A percentile compares a stretch with the other conserved stretches of the same genome.
phyloP scores from a whole-genome alignment of 129 eudicot genomes.

The Flaveria sonorensis region DNA sequence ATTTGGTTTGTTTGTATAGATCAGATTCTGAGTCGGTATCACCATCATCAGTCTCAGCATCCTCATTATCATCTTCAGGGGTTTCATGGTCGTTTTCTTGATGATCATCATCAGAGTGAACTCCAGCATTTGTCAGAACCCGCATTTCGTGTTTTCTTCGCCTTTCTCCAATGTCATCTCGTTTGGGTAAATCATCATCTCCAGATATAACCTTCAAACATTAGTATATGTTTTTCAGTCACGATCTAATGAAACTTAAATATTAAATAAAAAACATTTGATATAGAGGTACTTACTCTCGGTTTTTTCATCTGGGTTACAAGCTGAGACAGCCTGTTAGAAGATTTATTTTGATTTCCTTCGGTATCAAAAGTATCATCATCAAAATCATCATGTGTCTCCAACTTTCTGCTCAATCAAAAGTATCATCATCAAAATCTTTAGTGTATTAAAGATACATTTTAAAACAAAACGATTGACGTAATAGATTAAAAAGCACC shows the following conservation, averaged over 20 bases:
- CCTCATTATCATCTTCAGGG: slow-evolving; percentile 43
- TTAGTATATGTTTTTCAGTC: not conserved
- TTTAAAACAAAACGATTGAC: not conserved
- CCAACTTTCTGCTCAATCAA: slow-evolving; percentile 58
- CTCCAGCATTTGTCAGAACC: slow-evolving; percentile 76
- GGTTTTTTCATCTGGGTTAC: slow-evolving; percentile 43
- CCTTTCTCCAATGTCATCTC: slow-evolving; percentile 93
- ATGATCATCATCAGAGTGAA: slow-evolving; percentile 50
- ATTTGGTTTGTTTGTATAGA: slow-evolving; percentile 56
- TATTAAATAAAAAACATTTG: not conserved
- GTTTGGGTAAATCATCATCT: slow-evolving; percentile 88
- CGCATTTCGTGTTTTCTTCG: slow-evolving; percentile 83
- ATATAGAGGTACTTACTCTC: slow-evolving; percentile 46
- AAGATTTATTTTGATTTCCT: slow-evolving; percentile 27
- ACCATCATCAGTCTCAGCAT: slow-evolving; percentile 31
- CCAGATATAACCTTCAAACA: slow-evolving; percentile 69
- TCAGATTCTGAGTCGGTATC: slow-evolving; percentile 71
- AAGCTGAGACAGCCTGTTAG: slow-evolving; percentile 52
- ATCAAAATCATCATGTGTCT: slow-evolving; percentile 82
- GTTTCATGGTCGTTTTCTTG: slow-evolving; percentile 45
- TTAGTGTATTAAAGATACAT: not conserved
- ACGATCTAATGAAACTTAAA: not conserved
- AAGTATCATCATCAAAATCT: not conserved
- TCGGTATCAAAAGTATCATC: slow-evolving; percentile 62
- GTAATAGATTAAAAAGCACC: slow-evolving; percentile 40